Percentiles rank a stretch among this genome's conserved stretches.
These are phyloP conservation scores for Ampelomyces quisqualis DNA, from an alignment of 2,329 filamentous ascomycete genomes.

Conservation along the genomic window DNA sequence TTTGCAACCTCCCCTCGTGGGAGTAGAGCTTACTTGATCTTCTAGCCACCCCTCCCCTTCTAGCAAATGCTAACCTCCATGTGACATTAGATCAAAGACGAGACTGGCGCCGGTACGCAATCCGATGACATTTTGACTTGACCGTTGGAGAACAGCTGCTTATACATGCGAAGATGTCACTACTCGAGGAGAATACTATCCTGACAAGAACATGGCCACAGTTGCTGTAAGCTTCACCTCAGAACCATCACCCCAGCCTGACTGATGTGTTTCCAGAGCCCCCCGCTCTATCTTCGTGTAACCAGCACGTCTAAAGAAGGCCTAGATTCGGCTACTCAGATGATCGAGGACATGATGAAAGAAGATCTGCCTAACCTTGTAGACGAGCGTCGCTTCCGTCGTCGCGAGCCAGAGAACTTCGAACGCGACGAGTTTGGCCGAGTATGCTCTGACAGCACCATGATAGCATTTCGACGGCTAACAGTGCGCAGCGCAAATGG, in stretches of 20 bases:
- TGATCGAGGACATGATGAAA: slow-evolving; percentile 94
- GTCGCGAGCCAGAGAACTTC: slow-evolving; percentile 74
- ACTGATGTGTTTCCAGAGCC: slow-evolving; percentile 62
- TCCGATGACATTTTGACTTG: slow-evolving; percentile 65
- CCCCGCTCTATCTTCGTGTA: slow-evolving; percentile 90
- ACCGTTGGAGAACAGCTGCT: slow-evolving; percentile 57
- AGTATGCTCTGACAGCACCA: slow-evolving; percentile 55
- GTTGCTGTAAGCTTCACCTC: slow-evolving; percentile 63
- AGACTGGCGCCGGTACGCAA: slow-evolving; percentile 99
- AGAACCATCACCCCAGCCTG: neutral
- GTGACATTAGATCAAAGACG: slow-evolving; percentile 98
- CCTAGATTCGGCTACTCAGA: slow-evolving; percentile 81
- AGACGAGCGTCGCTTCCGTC: slow-evolving; percentile 87
- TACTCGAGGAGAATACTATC: slow-evolving; percentile 92
- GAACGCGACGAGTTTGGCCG: slow-evolving; percentile 90
- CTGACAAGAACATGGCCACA: slow-evolving; percentile 96
- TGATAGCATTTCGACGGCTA: slow-evolving; percentile 17
- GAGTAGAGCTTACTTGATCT: slow-evolving; percentile 52
- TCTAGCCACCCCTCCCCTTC: slow-evolving; percentile 57
- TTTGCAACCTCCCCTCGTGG: slow-evolving; percentile 41
- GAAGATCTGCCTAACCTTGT: slow-evolving; percentile 94
- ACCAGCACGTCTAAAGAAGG: slow-evolving; percentile 90
- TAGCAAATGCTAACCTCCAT: slow-evolving; percentile 90
- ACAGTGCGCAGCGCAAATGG: slow-evolving; percentile 80
- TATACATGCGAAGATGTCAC: slow-evolving; percentile 88